phyloP scores from a whole-genome alignment of 805 yeast genomes.

The Barnettozyma botsteinii region DNA sequence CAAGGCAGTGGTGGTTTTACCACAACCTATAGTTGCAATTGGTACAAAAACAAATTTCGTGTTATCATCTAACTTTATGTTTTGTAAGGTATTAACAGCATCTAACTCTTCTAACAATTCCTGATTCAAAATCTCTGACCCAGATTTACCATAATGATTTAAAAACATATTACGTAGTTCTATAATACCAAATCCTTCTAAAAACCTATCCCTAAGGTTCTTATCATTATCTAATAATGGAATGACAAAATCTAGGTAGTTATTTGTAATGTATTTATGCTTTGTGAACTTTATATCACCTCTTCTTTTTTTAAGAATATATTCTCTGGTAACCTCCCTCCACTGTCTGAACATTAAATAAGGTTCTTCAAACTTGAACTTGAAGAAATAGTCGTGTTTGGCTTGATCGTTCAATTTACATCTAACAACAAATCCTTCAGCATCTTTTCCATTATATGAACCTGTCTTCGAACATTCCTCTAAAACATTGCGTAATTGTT shows the following conservation, averaged over 20 bases:
- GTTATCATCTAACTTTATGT: conserved; percentile 29
- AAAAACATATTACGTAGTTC: conserved; percentile 64
- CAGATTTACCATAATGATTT: conserved; percentile 45
- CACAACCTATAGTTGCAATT: conserved; percentile 89
- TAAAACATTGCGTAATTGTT: conserved; percentile 44
- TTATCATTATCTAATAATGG: conserved; percentile 49
- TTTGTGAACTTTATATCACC: conserved; percentile 37
- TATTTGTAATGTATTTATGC: conserved; percentile 56
- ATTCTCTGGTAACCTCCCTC: conserved; percentile 75
- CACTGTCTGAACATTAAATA: conserved; percentile 84
- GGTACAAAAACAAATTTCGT: conserved; percentile 67
- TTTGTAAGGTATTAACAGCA: conserved; percentile 33
- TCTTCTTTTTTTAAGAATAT: conserved; percentile 31
- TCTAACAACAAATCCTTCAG: conserved; percentile 92
- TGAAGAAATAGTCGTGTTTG: conserved; percentile 64
- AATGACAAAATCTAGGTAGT: conserved; percentile 63
- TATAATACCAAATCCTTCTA: conserved; percentile 65
- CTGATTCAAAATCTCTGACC: conserved; percentile 49
- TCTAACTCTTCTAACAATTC: conserved; percentile 35
- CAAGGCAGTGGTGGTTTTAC: conserved; percentile 78
- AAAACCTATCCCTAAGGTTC: conserved; percentile 38
- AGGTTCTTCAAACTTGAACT: conserved; percentile 93
- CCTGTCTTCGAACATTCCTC: conserved; percentile 60
- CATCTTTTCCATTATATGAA: conserved; percentile 59
- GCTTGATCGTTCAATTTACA: conserved; percentile 33